These are phyloP conservation scores for Heterobasidion irregulare DNA, from an alignment of 1,284 basidiomycete genomes.

Conservation along the genomic window DNA sequence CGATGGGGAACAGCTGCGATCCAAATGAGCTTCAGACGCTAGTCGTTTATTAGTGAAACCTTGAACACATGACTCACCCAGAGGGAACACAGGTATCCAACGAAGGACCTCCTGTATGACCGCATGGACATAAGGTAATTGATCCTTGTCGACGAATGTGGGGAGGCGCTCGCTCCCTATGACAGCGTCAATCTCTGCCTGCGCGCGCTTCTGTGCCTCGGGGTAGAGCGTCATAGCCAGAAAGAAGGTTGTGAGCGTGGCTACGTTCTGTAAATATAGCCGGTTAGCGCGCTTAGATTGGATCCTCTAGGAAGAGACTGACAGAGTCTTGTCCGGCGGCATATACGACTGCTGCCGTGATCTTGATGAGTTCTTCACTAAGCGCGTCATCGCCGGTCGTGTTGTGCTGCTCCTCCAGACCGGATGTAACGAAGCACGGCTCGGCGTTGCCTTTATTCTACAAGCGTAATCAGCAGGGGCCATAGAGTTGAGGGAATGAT, in stretches of 20 bases:
- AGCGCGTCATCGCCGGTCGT: slow-evolving; percentile 4
- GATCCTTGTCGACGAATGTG: slow-evolving; percentile 26
- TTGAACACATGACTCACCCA: not conserved
- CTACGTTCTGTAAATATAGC: slow-evolving; percentile 25
- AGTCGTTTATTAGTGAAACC: not conserved
- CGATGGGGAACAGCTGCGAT: slow-evolving; percentile 9
- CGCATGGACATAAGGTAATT: slow-evolving; percentile 30
- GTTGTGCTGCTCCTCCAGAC: slow-evolving; percentile 8
- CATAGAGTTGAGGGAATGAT: too few relatives aligned
- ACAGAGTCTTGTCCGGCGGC: slow-evolving; percentile 4
- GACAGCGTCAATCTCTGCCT: slow-evolving; percentile 32
- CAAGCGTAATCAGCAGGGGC: too few relatives aligned
- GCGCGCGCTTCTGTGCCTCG: slow-evolving; percentile 27
- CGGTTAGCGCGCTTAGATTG: too few relatives aligned
- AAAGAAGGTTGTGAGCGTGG: slow-evolving; percentile 30
- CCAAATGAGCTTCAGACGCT: not conserved
- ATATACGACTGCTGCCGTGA: slow-evolving; percentile 11
- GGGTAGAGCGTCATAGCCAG: slow-evolving; percentile 32
- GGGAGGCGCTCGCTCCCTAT: slow-evolving; percentile 31
- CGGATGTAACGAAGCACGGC: slow-evolving; percentile 10
- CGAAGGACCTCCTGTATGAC: slow-evolving; percentile 30
- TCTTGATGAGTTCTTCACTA: slow-evolving; percentile 12
- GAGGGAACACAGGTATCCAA: slow-evolving; percentile 18
- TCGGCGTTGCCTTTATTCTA: slow-evolving; percentile 8
- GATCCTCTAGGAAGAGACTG: too few relatives aligned